Percentiles rank a stretch among this genome's conserved stretches.
Evolutionary conservation across 2,329 filamentous ascomycete species (phyloP).

Genomic region (Fusarium haematococcum): DNA sequence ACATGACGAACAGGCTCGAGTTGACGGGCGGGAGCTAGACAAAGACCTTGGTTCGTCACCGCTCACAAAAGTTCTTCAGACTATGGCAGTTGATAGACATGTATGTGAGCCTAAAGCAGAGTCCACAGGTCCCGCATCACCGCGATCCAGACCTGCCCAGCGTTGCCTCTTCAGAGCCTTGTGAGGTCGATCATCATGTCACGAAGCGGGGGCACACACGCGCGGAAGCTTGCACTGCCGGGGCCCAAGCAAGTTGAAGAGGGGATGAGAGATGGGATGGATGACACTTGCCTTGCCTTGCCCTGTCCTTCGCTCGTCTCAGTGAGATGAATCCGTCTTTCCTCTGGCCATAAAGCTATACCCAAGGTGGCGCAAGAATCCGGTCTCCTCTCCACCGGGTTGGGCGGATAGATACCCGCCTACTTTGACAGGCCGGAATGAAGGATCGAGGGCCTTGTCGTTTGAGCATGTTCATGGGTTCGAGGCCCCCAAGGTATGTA

Average conservation of each 20-base stretch:
- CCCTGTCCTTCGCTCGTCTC: slow-evolving; percentile 26
- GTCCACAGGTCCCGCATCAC: slow-evolving; percentile 12
- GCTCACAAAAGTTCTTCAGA: slow-evolving; percentile 12
- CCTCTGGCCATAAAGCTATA: slow-evolving; percentile 34
- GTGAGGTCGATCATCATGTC: slow-evolving; percentile 41
- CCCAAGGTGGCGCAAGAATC: slow-evolving; percentile 32
- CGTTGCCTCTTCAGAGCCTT: slow-evolving; percentile 34
- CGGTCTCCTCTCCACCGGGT: slow-evolving; percentile 15
- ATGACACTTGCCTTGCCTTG: slow-evolving; percentile 8
- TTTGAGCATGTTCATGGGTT: slow-evolving; percentile 12
- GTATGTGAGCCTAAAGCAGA: slow-evolving; percentile 13
- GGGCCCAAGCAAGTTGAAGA: slow-evolving; percentile 10
- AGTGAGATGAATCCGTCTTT: slow-evolving; percentile 27
- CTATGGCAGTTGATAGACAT: neutral
- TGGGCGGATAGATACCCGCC: slow-evolving; percentile 41
- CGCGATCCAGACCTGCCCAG: slow-evolving; percentile 18
- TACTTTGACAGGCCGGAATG: slow-evolving; percentile 30
- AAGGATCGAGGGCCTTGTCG: slow-evolving; percentile 5
- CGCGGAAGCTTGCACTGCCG: slow-evolving; percentile 5
- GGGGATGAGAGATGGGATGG: neutral
- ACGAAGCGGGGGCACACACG: slow-evolving; percentile 13
- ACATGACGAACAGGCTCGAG: neutral
- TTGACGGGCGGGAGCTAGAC: neutral
- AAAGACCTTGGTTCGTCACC: neutral
- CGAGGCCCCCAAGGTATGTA: neutral